Evolutionary conservation across 2,329 filamentous ascomycete genomes (phyloP), one percentile per base, ranked within the genome.

Genomic region (Phoma sp.): DNA sequence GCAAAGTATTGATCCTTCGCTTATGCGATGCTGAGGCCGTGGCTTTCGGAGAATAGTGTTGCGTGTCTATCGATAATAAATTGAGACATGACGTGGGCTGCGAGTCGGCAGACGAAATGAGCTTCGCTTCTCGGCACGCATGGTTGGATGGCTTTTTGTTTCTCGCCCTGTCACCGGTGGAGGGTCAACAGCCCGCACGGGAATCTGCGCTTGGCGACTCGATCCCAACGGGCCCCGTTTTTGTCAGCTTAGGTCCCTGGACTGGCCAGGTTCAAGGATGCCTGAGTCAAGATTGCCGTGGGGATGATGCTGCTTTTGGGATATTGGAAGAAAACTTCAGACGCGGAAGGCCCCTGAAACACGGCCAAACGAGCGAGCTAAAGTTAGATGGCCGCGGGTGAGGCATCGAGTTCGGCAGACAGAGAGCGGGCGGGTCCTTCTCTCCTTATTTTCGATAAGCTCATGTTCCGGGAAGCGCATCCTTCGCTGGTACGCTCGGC

Each of bases 361-460:
- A 23, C 18, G 14, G 40, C 39, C 30, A 43, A 18, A 43, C 37
- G 14, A 36, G 35, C 29, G n/a, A 36, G 29, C 55, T 47, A 54
- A 54, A 57, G 30, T 49, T 54, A 57, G 55, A 54, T 39, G 42
- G 27, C 23, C 32, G 38, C 27, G 32, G 45, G 45, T 54, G 55
- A 46, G 47, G 47, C 43, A 47, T 49, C 29, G 30, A 53, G 18
- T 18, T 44, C 35, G 40, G 40, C 22, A 38, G 32, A 36, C 27
- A 27, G 25, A 36, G 37, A 43, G 41, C 43, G 6, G 42, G 50
- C 41, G 51, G 55, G 37, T 36, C 45, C 2, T 3, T 18, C 36
- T 40, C 45, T 57, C 41, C 55, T 54, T 54, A 22, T 44, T 50
- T 13, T 47, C 41, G 48, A 58, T 38, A 58, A 55, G 56, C 56